These are phyloP conservation scores for Gynostemma pentaphyllum DNA, from an alignment of 306 rosid genomes.

Conservation along the genomic window DNA sequence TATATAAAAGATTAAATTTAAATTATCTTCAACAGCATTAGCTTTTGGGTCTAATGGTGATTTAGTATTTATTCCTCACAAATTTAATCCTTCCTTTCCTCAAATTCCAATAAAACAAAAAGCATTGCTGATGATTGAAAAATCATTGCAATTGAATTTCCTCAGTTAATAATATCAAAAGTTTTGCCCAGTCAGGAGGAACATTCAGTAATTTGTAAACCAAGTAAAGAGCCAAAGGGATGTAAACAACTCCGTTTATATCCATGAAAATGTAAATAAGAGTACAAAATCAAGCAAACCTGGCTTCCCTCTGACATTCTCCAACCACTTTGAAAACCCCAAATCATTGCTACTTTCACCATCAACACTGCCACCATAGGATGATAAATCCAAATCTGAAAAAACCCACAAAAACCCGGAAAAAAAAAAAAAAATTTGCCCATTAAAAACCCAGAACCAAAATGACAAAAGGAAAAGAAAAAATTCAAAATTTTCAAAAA, in stretches of 20 bases:
- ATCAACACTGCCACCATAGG: constrained; percentile 20
- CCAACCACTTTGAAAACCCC: constrained; percentile 91
- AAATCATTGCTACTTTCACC: constrained; percentile 44
- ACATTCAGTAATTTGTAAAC: background rate
- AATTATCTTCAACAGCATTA: too few species aligned
- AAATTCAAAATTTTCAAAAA: background rate
- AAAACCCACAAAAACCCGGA: too few species aligned
- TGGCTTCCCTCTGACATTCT: constrained; percentile 60
- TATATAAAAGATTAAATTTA: too few species aligned
- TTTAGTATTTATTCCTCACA: too few species aligned
- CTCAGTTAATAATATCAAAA: background rate
- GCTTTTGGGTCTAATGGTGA: too few species aligned
- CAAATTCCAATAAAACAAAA: background rate
- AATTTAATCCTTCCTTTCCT: background rate
- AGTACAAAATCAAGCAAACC: constrained; percentile 22
- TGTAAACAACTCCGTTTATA: background rate
- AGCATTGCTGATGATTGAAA: background rate
- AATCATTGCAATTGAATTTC: background rate
- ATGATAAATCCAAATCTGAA: constrained; percentile 44
- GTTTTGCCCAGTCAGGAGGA: background rate
- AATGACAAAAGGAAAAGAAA: background rate
- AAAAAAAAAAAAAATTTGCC: background rate
- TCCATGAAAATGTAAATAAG: background rate
- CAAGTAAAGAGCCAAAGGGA: background rate
- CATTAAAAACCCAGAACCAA: background rate